Base-by-base conservation (phyloP, 805 yeast species). In the Yarrowia phangngaensis region DNA sequence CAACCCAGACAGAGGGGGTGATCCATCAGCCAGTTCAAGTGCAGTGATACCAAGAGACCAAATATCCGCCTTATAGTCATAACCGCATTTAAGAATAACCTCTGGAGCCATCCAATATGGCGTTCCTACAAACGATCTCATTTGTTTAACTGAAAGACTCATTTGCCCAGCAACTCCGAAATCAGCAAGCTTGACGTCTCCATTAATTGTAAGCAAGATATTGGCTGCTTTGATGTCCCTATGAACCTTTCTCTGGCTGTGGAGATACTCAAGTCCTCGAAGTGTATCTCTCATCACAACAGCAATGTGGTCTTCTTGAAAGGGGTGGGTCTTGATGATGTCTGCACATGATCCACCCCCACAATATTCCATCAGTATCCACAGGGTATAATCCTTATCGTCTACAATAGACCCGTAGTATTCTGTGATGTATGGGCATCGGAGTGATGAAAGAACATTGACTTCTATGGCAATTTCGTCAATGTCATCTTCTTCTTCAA, bases 41-140 rank as follows among this genome's bases (percentile, higher is more conserved):
- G 85, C 79, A 0, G 97, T 89, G 43, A 92, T 90, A 0, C 97
- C 98, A 14, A 88, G 70, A 0, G 96, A 88, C 98, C 98, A 92
- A 47, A 92, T 84, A 62, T 92, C 98, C 1, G 88, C 95, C 58
- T 83, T 85, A 54, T 81, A 84, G 60, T 84, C 75, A 63, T 92
- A 88, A 0, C 92, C 95, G 1, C 85, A 80, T 60, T 89, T 97
- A 15, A 27, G 14, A 45, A 92, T 90, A n/a, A 90, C 84, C 63
- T 92, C 98, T 0, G 98, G 98, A 0, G 98, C 97, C 97, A 90
- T 89, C 97, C 97, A 89, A 64, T 78, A 86, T 9, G 97, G 96
- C 0, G 97, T 88, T 1, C 97, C 97, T 46, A 88, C 95, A 71
- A 88, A 82, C 0, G 96, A 85, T 47, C 75, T 76, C 55, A 81